Percentiles rank a stretch among this genome's conserved stretches.
phyloP scores from a whole-genome alignment of 148 eudicot species.

The Pouteria glomerata region DNA sequence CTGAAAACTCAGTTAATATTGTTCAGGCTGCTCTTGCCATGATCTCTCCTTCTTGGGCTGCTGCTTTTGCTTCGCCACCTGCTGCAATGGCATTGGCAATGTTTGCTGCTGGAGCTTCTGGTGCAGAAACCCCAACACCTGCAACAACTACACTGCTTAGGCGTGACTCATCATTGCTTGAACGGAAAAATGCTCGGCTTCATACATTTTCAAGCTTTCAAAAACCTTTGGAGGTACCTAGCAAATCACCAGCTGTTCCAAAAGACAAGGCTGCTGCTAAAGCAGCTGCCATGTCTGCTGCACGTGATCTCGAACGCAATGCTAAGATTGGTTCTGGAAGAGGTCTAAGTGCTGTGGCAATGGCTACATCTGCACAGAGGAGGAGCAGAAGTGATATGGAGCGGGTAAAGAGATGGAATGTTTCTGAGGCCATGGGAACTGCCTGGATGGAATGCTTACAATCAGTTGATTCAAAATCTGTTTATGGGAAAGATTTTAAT shows the following conservation, averaged over 20 bases:
- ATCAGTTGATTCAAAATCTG: slow-evolving; percentile 84
- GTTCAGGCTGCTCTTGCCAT: slow-evolving; percentile 94
- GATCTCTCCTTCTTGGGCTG: slow-evolving; percentile 96
- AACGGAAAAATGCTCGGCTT: slow-evolving; percentile 71
- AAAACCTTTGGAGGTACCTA: slow-evolving; percentile 54
- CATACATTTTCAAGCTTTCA: slow-evolving; percentile 96
- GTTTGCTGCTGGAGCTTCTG: slow-evolving; percentile 99
- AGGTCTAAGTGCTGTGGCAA: slow-evolving; percentile 99
- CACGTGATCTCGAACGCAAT: slow-evolving; percentile 96
- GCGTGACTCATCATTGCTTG: slow-evolving; percentile 81
- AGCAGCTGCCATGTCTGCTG: slow-evolving; percentile 98
- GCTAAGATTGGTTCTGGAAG: slow-evolving; percentile 98
- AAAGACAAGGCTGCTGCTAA: slow-evolving; percentile 97
- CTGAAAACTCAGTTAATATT: slow-evolving; percentile 13
- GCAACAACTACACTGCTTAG: slow-evolving; percentile 58
- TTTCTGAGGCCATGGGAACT: slow-evolving; percentile 96
- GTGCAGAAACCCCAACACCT: slow-evolving; percentile 79
- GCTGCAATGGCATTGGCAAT: slow-evolving; percentile 98
- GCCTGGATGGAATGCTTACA: slow-evolving; percentile 99
- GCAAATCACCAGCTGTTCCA: slow-evolving; percentile 44
- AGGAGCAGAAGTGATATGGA: slow-evolving; percentile 75
- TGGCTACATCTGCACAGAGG: slow-evolving; percentile 96
- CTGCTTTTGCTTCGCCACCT: slow-evolving; percentile 99
- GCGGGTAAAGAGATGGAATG: slow-evolving; percentile 90
- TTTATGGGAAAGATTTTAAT: slow-evolving; percentile 87